Conservation (phyloP, 768 basidiomycete species). For the Rhodotorula kratochvilovae region DNA sequence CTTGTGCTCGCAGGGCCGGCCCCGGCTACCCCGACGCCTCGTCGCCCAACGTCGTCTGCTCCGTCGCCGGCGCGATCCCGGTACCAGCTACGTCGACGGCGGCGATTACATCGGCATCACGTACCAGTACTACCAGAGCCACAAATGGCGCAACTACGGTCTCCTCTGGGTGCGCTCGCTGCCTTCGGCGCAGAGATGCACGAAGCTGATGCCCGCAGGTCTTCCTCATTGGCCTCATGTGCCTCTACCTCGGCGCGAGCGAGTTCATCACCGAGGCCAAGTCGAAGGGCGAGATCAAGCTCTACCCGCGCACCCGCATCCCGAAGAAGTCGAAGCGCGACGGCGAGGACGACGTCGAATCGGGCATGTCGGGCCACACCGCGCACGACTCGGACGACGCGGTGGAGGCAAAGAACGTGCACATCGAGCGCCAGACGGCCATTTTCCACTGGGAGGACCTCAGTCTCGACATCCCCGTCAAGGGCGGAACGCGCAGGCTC, state of each 20-base stretch:
- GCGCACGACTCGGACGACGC: slow-evolving; percentile 14
- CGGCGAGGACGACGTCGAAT: slow-evolving; percentile 34
- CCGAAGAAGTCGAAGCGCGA: slow-evolving; percentile 30
- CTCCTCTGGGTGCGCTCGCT: slow-evolving; percentile 25
- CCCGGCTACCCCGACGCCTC: slow-evolving; percentile 14
- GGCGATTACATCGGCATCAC: slow-evolving; percentile 33
- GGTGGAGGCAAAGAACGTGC: background rate
- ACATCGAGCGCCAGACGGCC: slow-evolving; percentile 4
- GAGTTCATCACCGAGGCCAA: slow-evolving; percentile 30
- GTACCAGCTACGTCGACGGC: slow-evolving; percentile 32
- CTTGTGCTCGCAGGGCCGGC: background rate
- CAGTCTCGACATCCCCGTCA: slow-evolving; percentile 35
- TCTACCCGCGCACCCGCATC: slow-evolving; percentile 19
- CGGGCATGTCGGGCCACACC: slow-evolving; percentile 7
- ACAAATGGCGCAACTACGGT: slow-evolving; percentile 11
- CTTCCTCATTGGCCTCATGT: slow-evolving; percentile 43
- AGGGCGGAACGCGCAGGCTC: slow-evolving; percentile 35
- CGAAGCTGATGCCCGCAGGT: background rate
- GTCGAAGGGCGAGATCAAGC: slow-evolving; percentile 23
- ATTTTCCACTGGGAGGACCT: slow-evolving; percentile 15
- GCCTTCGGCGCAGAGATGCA: no score
- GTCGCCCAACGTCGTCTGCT: slow-evolving; percentile 39
- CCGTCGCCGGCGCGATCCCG: slow-evolving; percentile 30
- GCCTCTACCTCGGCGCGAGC: slow-evolving; percentile 43
- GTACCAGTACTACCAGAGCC: slow-evolving; percentile 20